Percentiles rank a stretch among this genome's conserved stretches.
These are phyloP conservation scores for Cordyceps farinosa DNA, from an alignment of 2,329 filamentous ascomycete species.

Conservation along the genomic window DNA sequence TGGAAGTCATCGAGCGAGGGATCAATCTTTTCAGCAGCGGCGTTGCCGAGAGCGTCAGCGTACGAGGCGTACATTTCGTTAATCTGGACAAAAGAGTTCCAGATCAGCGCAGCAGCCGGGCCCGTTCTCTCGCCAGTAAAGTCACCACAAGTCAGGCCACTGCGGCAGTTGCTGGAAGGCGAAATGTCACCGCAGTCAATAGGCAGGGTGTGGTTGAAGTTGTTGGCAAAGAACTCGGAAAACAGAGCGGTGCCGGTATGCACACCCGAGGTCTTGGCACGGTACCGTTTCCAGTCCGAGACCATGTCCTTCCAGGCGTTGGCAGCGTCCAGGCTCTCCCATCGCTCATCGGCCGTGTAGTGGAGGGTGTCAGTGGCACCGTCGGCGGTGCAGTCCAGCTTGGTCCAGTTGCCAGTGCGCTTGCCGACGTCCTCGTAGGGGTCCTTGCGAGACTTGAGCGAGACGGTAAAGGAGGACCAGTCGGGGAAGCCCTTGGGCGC, in stretches of 20 bases:
- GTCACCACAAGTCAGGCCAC: conserved; percentile 3
- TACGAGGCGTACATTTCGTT: conserved; percentile 22
- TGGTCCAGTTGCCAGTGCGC: conserved; percentile 26
- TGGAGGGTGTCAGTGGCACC: conserved; percentile 11
- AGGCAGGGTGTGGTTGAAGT: neutral
- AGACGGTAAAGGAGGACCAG: conserved; percentile 22
- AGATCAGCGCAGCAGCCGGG: conserved; percentile 23
- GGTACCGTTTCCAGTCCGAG: neutral
- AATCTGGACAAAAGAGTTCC: conserved; percentile 26
- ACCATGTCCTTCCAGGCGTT: conserved; percentile 4
- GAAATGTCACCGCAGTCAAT: conserved; percentile 3
- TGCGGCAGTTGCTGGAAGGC: neutral
- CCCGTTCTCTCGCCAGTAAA: conserved; percentile 21
- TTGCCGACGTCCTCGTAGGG: conserved; percentile 19
- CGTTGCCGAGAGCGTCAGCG: neutral
- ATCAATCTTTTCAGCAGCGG: conserved; percentile 20
- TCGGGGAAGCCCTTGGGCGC: conserved; percentile 17
- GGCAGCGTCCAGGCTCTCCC: conserved; percentile 1
- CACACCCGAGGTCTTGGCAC: neutral
- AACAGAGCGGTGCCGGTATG: conserved; percentile 17
- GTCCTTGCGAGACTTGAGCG: conserved; percentile 21
- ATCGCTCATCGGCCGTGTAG: neutral
- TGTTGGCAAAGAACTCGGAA: conserved; percentile 19
- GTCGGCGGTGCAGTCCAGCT: conserved; percentile 22
- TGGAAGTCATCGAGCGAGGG: conserved; percentile 22